Conservation (phyloP, 164 flowering plant species). For the Euptelea pleiosperma region DNA sequence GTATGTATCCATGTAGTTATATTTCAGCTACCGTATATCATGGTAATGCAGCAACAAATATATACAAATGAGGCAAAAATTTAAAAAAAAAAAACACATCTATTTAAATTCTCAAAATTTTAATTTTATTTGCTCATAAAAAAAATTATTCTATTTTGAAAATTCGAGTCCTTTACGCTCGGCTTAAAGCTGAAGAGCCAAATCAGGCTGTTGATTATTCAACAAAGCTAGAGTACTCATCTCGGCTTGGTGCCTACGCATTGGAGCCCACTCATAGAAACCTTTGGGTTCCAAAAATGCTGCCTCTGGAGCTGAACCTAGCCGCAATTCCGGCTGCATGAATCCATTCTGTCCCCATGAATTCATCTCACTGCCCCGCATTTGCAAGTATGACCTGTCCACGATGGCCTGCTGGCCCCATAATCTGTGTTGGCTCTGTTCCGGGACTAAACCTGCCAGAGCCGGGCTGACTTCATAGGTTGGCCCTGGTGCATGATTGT, state of each 20-base stretch:
- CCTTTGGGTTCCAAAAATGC: slow-evolving; percentile 3
- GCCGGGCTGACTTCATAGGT: neutral
- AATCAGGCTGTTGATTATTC: slow-evolving; percentile 26
- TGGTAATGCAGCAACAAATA: no score
- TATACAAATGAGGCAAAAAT: no score
- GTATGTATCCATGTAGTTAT: no score
- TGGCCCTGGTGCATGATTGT: no score
- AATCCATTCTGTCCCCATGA: slow-evolving; percentile 13
- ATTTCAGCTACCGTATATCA: no score
- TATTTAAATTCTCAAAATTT: neutral
- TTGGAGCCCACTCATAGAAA: slow-evolving; percentile 1
- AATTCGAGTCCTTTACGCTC: neutral
- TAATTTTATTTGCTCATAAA: no score
- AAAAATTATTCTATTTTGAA: neutral
- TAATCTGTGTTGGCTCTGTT: slow-evolving; percentile 1
- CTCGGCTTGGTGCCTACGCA: slow-evolving; percentile 4
- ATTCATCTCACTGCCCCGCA: slow-evolving; percentile 34
- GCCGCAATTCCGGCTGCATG: slow-evolving; percentile 7
- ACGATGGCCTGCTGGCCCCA: slow-evolving; percentile 24
- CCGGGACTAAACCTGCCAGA: slow-evolving; percentile 2
- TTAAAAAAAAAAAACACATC: no score
- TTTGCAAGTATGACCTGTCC: slow-evolving; percentile 36
- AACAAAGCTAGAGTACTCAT: slow-evolving; percentile 4
- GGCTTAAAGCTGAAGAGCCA: slow-evolving; percentile 24
- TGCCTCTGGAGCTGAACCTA: neutral